Conservation (phyloP, 164 flowering plant species). For the Kalanchoe fedtschenkoi region DNA sequence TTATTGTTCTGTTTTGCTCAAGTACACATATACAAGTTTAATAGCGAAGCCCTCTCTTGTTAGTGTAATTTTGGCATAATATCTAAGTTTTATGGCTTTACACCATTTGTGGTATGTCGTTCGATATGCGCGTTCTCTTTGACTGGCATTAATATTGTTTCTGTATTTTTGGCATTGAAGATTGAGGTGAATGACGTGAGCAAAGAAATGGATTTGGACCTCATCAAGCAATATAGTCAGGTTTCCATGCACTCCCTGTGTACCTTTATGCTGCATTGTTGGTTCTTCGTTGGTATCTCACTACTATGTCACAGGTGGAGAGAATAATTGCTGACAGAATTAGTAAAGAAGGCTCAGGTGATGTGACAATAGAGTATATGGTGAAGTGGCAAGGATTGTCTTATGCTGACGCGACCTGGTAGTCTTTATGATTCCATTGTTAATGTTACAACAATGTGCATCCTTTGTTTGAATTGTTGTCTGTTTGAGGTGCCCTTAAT, state of each 20-base stretch:
- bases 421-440: too few species aligned
- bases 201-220: slow-evolving; percentile 98
- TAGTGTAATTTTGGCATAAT: not conserved
- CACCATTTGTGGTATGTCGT: not conserved
- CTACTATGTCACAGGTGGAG: slow-evolving; percentile 53
- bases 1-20: too few species aligned
- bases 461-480: too few species aligned
- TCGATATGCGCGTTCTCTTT: too few species aligned
- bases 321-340: slow-evolving; percentile 83
- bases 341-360: slow-evolving; percentile 47
- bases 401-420: slow-evolving; percentile 99
- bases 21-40: too few species aligned
- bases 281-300: slow-evolving; percentile 7
- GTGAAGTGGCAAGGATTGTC: slow-evolving; percentile 99
- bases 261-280: not conserved
- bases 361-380: slow-evolving; percentile 73
- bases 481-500: too few species aligned
- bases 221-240: slow-evolving; percentile 91
- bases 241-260: slow-evolving; percentile 23
- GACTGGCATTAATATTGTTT: not conserved
- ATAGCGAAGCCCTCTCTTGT: not conserved
- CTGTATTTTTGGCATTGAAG: slow-evolving; percentile 20
- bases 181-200: slow-evolving; percentile 97
- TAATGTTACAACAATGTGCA: too few species aligned
- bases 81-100: not conserved